phyloP scores from a whole-genome alignment of 129 eudicot genomes.

The Arctium minus region DNA sequence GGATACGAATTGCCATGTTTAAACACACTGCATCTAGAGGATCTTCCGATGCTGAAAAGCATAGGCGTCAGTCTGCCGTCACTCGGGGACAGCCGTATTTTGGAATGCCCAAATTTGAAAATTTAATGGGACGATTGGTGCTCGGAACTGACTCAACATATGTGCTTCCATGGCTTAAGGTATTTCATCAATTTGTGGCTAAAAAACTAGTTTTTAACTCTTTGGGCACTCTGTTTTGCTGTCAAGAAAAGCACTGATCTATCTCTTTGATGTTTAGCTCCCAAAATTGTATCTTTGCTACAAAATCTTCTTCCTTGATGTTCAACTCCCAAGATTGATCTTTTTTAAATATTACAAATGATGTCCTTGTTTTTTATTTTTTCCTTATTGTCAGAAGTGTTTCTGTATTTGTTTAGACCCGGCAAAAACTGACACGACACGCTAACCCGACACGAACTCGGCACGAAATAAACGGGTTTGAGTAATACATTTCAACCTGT shows the following conservation, averaged over 20 bases:
- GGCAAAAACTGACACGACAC: too few relatives aligned
- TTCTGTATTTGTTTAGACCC: too few relatives aligned
- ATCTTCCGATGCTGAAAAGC: neutral
- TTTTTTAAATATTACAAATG: too few relatives aligned
- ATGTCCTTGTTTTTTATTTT: too few relatives aligned
- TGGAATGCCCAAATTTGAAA: neutral
- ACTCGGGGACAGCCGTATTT: neutral
- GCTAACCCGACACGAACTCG: too few relatives aligned
- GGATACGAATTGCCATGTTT: neutral
- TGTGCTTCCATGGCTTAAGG: neutral
- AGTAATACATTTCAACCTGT: too few relatives aligned
- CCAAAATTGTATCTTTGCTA: neutral
- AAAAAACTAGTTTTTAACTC: too few relatives aligned
- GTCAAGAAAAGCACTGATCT: neutral
- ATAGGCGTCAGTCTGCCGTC: neutral
- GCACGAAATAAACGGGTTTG: too few relatives aligned
- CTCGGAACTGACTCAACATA: neutral
- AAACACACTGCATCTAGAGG: neutral
- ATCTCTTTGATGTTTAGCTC: neutral
- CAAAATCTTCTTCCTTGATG: too few relatives aligned
- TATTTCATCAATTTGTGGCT: neutral
- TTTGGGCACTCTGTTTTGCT: neutral
- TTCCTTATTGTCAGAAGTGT: too few relatives aligned
- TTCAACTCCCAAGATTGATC: too few relatives aligned
- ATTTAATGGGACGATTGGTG: neutral